Evolutionary conservation across 108 stramenopile species (phyloP).

Genomic region (Nitzschia inconspicua): DNA sequence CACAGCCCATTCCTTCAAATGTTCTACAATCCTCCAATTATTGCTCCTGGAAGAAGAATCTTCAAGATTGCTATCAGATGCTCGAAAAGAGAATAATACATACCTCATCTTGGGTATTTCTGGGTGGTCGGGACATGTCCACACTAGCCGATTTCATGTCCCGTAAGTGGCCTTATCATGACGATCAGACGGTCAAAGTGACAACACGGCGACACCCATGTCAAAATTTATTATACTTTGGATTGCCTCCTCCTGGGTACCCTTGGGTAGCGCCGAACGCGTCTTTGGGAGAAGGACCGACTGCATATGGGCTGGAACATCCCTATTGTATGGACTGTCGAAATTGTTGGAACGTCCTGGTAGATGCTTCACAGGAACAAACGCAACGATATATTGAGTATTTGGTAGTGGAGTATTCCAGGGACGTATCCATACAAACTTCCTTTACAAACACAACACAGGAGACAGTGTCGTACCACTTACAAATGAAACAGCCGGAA

Average conservation of each 20-base stretch:
- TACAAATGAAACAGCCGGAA: slow-evolving; percentile 4
- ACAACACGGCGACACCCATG: slow-evolving; percentile 12
- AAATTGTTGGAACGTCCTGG: slow-evolving; percentile 6
- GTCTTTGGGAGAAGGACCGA: slow-evolving; percentile 16
- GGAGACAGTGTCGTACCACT: slow-evolving; percentile 20
- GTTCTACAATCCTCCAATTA: too few relatives aligned
- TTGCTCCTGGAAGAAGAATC: slow-evolving; percentile 5
- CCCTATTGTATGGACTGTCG: slow-evolving; percentile 25
- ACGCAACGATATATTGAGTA: slow-evolving; percentile 15
- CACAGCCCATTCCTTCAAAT: too few relatives aligned
- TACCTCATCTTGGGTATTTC: slow-evolving; percentile 19
- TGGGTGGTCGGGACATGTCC: slow-evolving; percentile 15
- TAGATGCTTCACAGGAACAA: background rate
- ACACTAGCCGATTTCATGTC: slow-evolving; percentile 8
- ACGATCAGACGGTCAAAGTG: background rate
- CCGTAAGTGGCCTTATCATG: slow-evolving; percentile 6
- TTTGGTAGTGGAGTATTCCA: slow-evolving; percentile 27
- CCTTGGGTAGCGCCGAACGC: slow-evolving; percentile 12
- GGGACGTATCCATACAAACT: slow-evolving; percentile 21
- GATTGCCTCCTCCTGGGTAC: slow-evolving; percentile 9
- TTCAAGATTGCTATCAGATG: slow-evolving; percentile 6
- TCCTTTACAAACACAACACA: slow-evolving; percentile 18
- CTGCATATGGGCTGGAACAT: background rate
- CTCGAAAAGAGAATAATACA: background rate
- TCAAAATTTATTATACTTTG: slow-evolving; percentile 14